These are phyloP conservation scores for Pseudogymnoascus verrucosus DNA, from an alignment of 2,329 filamentous ascomycete species.

Conservation along the genomic window DNA sequence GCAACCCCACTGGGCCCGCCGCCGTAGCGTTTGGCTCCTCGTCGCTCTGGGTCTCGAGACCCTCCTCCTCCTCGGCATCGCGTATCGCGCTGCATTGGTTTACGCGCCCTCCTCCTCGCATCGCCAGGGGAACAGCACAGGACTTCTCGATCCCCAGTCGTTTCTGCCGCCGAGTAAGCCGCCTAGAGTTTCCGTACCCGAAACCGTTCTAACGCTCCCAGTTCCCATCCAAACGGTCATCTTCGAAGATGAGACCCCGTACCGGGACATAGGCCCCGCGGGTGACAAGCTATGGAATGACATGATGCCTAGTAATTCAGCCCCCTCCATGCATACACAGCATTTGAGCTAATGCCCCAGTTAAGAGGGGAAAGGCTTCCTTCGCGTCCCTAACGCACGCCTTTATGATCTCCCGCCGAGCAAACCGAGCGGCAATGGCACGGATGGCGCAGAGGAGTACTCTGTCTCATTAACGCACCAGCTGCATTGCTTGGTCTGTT, in stretches of 20 bases:
- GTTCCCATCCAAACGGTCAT: slow-evolving; percentile 15
- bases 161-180: neutral
- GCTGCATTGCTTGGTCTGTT: slow-evolving; percentile 23
- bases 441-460: slow-evolving; percentile 22
- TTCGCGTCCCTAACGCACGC: slow-evolving; percentile 22
- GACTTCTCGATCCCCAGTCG: neutral
- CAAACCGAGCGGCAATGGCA: slow-evolving; percentile 19
- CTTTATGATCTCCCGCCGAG: slow-evolving; percentile 24
- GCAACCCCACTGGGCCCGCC: neutral
- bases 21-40: neutral
- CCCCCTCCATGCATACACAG: neutral
- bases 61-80: neutral
- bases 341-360: slow-evolving; percentile 13
- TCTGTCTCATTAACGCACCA: slow-evolving; percentile 25
- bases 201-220: neutral
- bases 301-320: slow-evolving; percentile 22
- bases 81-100: neutral
- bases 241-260: slow-evolving; percentile 23
- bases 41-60: neutral
- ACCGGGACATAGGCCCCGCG: slow-evolving; percentile 18
- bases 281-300: slow-evolving; percentile 24
- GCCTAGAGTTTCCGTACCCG: too few relatives aligned
- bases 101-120: neutral
- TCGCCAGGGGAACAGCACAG: neutral
- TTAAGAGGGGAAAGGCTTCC: slow-evolving; percentile 22